phyloP scores from a whole-genome alignment of 306 rosid species.

The Crataegus laevigata region DNA sequence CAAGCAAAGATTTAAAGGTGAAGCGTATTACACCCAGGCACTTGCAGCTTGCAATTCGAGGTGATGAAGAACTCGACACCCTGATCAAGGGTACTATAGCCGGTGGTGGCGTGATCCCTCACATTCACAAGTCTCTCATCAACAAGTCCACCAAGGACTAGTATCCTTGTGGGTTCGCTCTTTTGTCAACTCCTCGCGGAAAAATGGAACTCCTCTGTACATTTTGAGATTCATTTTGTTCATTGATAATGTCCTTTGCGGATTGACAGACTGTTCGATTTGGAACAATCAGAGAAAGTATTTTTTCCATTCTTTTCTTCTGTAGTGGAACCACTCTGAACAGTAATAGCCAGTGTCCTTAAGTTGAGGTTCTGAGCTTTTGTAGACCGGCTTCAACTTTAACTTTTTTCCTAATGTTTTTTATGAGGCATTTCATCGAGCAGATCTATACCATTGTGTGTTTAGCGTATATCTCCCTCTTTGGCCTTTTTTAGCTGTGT shows the following conservation, averaged over 20 bases:
- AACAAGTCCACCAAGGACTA: slow-evolving; percentile 30
- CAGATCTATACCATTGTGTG: no score
- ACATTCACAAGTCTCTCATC: slow-evolving; percentile 28
- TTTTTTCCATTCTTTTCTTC: neutral
- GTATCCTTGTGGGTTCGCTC: neutral
- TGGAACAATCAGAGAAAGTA: neutral
- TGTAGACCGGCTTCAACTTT: no score
- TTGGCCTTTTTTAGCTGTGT: no score
- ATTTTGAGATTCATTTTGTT: slow-evolving; percentile 2
- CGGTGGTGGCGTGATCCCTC: slow-evolving; percentile 32
- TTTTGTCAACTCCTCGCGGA: neutral
- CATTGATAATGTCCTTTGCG: neutral
- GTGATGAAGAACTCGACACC: slow-evolving; percentile 28
- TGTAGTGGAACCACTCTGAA: neutral
- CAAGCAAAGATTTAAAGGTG: slow-evolving; percentile 35
- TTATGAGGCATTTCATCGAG: no score
- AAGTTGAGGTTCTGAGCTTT: neutral
- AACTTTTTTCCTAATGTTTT: no score
- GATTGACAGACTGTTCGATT: neutral
- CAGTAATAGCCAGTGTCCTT: no score
- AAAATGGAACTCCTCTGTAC: slow-evolving; percentile 13
- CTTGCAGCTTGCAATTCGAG: slow-evolving; percentile 33
- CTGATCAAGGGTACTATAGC: slow-evolving; percentile 32
- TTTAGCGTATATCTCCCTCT: no score
- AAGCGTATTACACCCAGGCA: slow-evolving; percentile 30